phyloP scores from a whole-genome alignment of 495 filamentous ascomycete genomes.

The Aspergillus biplanus region DNA sequence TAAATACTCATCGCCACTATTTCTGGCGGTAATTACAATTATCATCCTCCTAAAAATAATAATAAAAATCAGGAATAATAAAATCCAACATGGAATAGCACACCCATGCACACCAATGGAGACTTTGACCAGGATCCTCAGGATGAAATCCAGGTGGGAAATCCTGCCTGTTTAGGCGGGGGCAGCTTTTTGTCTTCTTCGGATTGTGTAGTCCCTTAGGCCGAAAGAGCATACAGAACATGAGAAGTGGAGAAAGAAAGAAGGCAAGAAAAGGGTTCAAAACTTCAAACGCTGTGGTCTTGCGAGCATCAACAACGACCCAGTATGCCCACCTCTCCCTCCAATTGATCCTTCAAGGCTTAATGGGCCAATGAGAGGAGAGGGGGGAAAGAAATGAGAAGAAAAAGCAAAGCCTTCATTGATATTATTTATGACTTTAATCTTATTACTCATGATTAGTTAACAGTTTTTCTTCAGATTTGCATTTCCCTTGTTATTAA shows the following conservation, averaged over 20 bases:
- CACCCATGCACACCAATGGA: too few relatives aligned
- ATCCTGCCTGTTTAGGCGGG: too few relatives aligned
- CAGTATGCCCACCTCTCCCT: background rate
- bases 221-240: too few relatives aligned
- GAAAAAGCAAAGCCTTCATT: constrained; percentile 14
- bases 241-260: background rate
- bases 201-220: too few relatives aligned
- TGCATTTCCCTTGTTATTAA: background rate
- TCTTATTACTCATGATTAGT: constrained; percentile 5
- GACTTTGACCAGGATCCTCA: too few relatives aligned
- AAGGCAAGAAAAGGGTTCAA: background rate
- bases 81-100: too few relatives aligned
- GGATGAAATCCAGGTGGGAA: too few relatives aligned
- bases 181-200: too few relatives aligned
- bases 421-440: background rate
- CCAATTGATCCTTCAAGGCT: background rate
- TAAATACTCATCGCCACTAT: background rate
- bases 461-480: background rate
- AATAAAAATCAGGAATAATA: background rate
- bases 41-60: background rate
- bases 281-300: background rate
- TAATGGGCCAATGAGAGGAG: constrained; percentile 3
- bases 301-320: background rate
- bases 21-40: background rate
- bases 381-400: background rate